Evolutionary conservation across 371 early-diverging fungal genomes (phyloP).

Genomic region (Lichtheimia corymbifera): DNA sequence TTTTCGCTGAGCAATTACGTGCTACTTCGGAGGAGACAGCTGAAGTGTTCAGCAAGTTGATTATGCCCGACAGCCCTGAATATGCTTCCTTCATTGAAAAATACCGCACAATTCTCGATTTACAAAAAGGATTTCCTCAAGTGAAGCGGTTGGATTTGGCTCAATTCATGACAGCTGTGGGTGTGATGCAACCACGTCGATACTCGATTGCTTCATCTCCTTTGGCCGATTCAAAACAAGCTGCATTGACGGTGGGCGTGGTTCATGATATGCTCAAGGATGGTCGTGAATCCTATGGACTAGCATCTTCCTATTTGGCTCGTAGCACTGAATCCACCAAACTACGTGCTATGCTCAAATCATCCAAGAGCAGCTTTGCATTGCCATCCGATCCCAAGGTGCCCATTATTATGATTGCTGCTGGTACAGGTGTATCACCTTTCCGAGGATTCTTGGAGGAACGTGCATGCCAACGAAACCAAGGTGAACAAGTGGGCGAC

Average conservation of each 20-base stretch:
- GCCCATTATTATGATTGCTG: constrained; percentile 62
- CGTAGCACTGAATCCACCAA: neutral
- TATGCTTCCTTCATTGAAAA: constrained; percentile 46
- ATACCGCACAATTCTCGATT: constrained; percentile 51
- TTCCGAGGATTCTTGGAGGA: constrained; percentile 80
- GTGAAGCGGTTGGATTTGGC: constrained; percentile 45
- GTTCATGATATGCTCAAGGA: constrained; percentile 41
- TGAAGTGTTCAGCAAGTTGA: constrained; percentile 26
- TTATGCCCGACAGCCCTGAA: constrained; percentile 41
- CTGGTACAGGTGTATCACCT: constrained; percentile 88
- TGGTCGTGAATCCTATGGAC: constrained; percentile 37
- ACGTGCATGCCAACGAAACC: constrained; percentile 27
- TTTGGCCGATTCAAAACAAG: constrained; percentile 21
- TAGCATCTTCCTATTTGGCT: constrained; percentile 40
- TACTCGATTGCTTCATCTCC: constrained; percentile 62
- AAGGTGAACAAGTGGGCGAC: constrained; percentile 27
- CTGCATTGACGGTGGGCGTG: constrained; percentile 41
- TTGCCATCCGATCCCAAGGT: constrained; percentile 35
- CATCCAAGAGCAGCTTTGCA: constrained; percentile 39
- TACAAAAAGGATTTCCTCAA: constrained; percentile 43
- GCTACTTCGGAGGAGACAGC: constrained; percentile 35
- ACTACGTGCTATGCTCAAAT: constrained; percentile 40
- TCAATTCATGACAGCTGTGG: constrained; percentile 48
- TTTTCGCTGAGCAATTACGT: constrained; percentile 42
- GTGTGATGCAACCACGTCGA: constrained; percentile 55